Percentiles rank a stretch among this genome's conserved stretches.
Conservation (phyloP, 257 asterid genomes). For the Gentiana macrophylla region DNA sequence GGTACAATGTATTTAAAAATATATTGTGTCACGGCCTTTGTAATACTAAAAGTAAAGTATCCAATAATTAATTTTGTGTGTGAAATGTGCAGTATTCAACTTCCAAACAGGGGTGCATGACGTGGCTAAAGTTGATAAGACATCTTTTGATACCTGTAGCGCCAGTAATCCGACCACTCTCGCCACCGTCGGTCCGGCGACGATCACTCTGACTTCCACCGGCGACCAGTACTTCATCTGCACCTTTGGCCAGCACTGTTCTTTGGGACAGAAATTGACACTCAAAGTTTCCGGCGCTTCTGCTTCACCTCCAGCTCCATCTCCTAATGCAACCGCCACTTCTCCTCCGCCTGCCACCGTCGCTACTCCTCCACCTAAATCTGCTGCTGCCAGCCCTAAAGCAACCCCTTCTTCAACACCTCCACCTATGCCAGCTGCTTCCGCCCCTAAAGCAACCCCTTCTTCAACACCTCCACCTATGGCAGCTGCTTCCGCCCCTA, state of each 20-base stretch:
- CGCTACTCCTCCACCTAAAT: neutral
- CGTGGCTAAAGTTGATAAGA: conserved; percentile 6
- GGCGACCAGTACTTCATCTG: conserved; percentile 46
- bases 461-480: no score
- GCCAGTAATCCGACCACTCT: neutral
- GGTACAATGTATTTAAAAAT: no score
- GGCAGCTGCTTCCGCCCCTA: neutral
- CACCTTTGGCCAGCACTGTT: conserved; percentile 47
- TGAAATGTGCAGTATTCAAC: conserved; percentile 5
- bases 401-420: conserved; percentile 7
- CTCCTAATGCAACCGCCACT: neutral
- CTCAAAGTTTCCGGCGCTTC: conserved; percentile 31
- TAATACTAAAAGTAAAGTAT: no score
- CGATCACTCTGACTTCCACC: conserved; percentile 8
- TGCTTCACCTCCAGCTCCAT: conserved; percentile 5
- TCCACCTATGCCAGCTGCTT: conserved; percentile 8
- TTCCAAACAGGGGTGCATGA: conserved; percentile 6
- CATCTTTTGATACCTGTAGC: conserved; percentile 6
- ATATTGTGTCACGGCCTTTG: no score
- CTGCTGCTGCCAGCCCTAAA: neutral
- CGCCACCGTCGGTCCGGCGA: conserved; percentile 1
- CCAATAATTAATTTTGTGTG: neutral
- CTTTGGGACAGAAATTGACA: conserved; percentile 42
- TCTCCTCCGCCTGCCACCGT: conserved; percentile 6
- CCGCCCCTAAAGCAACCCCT: neutral